Base-by-base conservation (phyloP, 2,329 filamentous ascomycete genomes). In the Dryadomyces quercivorus region DNA sequence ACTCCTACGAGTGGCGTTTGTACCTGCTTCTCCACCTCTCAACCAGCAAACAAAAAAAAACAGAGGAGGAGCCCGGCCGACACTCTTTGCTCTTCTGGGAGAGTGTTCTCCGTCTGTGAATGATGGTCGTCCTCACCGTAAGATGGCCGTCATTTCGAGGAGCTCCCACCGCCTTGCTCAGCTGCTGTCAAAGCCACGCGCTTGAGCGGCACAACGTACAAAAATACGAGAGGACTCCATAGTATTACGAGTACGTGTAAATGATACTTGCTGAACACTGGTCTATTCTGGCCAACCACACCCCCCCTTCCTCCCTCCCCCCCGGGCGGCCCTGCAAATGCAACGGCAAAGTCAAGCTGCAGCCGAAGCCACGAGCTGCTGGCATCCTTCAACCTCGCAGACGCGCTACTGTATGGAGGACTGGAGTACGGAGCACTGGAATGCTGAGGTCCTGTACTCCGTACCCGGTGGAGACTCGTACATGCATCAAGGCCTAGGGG, bases 311-410 rank as follows among this genome's bases (percentile, higher is more conserved):
- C n/a, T n/a, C n/a, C n/a, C n/a, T n/a, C n/a, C n/a, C 38, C 49
- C 49, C 38, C 15, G 8, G 20, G 16, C 38, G 20, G 50, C 13
- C 52, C 52, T 50, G 52, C 52, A 52, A 50, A 47, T 53, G 51
- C 50, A 52, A 47, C 21, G 26, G 55, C 34, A 54, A 46, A 50
- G 47, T 10, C 42, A 47, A 16, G 53, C 20, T 51, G 52, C 52
- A 50, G 52, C 47, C 46, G 40, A 53, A 47, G 50, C 47, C 40
- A 51, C 48, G 47, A 45, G 50, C 34, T 47, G 44, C 44, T 45
- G 44, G 48, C 55, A 47, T 34, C 51, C 47, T 56, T 51, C 55
- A 53, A 47, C n/a, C 51, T 54, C 48, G 44, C 50, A 55, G 52
- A 15, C 22, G 6, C 50, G 50, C 55, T 57, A 57, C 49, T 50